Conservation (phyloP, 805 yeast genomes). For the Cyberlindnera samutprakarnensis region DNA sequence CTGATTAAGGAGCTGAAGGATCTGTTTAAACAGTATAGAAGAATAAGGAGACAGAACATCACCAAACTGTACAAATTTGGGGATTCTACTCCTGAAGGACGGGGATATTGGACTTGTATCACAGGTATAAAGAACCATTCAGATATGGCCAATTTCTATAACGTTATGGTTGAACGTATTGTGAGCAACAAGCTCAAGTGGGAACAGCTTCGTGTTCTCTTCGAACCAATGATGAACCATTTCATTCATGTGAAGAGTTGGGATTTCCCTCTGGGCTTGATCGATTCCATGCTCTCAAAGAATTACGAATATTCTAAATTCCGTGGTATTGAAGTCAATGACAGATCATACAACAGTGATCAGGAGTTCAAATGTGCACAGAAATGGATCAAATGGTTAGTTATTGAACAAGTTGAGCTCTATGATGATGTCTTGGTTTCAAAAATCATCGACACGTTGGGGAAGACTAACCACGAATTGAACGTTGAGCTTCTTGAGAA, state of each 20-base stretch:
- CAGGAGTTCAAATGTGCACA: conserved; percentile 6
- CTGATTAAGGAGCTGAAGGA: conserved; percentile 25
- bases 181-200: conserved; percentile 23
- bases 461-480: conserved; percentile 9
- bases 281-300: conserved; percentile 10
- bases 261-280: conserved; percentile 16
- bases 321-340: conserved; percentile 1
- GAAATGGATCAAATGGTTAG: conserved; percentile 14
- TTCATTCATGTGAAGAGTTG: conserved; percentile 5
- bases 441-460: conserved; percentile 10
- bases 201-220: conserved; percentile 22
- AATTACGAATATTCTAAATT: conserved; percentile 12
- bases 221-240: conserved; percentile 20
- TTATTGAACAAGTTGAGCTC: conserved; percentile 3
- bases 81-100: conserved; percentile 34
- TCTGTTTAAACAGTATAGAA: conserved; percentile 39
- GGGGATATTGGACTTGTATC: conserved; percentile 35
- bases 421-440: neutral
- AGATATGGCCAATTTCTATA: conserved; percentile 12
- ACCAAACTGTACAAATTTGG: conserved; percentile 32
- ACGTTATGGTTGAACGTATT: conserved; percentile 28
- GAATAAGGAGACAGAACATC: conserved; percentile 40
- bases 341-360: conserved; percentile 1
- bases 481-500: conserved; percentile 6
- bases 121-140: conserved; percentile 14